Conservation (phyloP, 176 grass and related monocot species). For the Elymus sibiricus region DNA sequence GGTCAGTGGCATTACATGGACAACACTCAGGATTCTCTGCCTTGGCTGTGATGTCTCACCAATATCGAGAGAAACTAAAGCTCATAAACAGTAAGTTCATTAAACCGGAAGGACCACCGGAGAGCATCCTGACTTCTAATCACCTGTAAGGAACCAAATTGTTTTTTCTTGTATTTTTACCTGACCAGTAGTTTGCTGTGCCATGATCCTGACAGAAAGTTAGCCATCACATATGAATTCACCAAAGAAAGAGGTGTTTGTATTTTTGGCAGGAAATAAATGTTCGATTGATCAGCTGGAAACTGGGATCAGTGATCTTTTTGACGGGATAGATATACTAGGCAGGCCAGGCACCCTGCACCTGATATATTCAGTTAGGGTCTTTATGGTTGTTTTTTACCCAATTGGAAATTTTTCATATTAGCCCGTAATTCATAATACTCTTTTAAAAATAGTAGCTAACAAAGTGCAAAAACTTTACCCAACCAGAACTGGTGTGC, state of each 20-base stretch:
- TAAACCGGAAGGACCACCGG: neutral
- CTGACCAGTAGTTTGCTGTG: neutral
- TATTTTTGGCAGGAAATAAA: neutral
- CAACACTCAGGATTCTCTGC: neutral
- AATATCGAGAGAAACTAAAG: neutral
- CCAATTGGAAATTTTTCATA: no score
- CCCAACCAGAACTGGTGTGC: no score
- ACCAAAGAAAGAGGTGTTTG: neutral
- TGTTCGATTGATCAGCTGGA: neutral
- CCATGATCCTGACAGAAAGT: neutral
- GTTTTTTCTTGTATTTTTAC: neutral
- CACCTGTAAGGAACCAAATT: neutral
- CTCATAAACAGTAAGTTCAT: slow-evolving; percentile 9
- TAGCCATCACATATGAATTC: neutral
- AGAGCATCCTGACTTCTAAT: neutral
- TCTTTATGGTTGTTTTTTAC: no score
- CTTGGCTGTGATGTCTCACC: slow-evolving; percentile 8
- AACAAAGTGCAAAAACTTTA: no score
- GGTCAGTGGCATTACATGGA: neutral
- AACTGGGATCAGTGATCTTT: neutral
- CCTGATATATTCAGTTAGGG: neutral
- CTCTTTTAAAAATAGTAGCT: no score
- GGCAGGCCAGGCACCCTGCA: neutral
- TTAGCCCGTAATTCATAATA: no score
- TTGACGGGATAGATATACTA: neutral